Percentiles rank a stretch among this genome's conserved stretches.
phyloP scores from a whole-genome alignment of 2,329 filamentous ascomycete genomes.

The Lachnellula willkommii region DNA sequence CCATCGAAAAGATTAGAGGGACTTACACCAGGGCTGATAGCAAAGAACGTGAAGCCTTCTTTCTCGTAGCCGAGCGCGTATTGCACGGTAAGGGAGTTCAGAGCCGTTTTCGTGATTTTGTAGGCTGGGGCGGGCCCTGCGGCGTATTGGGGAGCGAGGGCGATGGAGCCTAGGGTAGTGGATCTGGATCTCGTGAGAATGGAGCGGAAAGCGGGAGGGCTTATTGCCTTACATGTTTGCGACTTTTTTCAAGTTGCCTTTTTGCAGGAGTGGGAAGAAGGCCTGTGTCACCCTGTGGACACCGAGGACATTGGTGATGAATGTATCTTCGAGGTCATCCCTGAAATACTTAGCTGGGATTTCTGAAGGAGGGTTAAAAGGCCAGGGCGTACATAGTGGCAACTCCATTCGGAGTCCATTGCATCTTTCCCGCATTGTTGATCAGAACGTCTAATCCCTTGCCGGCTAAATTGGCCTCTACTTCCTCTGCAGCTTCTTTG shows the following conservation, averaged over 20 bases:
- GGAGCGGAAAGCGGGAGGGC: background rate
- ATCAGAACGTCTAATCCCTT: slow-evolving; percentile 42
- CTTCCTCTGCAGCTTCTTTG: slow-evolving; percentile 30
- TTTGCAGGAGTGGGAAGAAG: slow-evolving; percentile 16
- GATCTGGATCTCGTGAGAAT: background rate
- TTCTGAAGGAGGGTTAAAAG: no score
- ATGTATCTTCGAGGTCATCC: slow-evolving; percentile 27
- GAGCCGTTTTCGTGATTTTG: slow-evolving; percentile 43
- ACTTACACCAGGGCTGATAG: slow-evolving; percentile 41
- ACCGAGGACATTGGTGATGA: slow-evolving; percentile 35
- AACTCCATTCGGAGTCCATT: slow-evolving; percentile 6
- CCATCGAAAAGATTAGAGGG: background rate
- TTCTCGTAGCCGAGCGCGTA: slow-evolving; percentile 34
- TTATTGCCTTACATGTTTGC: slow-evolving; percentile 15
- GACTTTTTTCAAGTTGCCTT: slow-evolving; percentile 14
- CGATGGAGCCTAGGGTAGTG: slow-evolving; percentile 12
- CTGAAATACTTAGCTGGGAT: background rate
- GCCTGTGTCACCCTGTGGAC: slow-evolving; percentile 36
- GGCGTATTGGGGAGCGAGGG: slow-evolving; percentile 31
- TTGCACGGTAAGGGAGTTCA: slow-evolving; percentile 44
- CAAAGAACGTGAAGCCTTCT: slow-evolving; percentile 40
- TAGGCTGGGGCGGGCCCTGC: slow-evolving; percentile 35
- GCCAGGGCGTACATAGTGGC: slow-evolving; percentile 1
- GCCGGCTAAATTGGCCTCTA: slow-evolving; percentile 33
- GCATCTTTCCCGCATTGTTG: slow-evolving; percentile 38